Percentiles rank a stretch among this genome's conserved stretches.
phyloP scores from a whole-genome alignment of 2,329 filamentous ascomycete species.

The Trichoderma endophyticum region DNA sequence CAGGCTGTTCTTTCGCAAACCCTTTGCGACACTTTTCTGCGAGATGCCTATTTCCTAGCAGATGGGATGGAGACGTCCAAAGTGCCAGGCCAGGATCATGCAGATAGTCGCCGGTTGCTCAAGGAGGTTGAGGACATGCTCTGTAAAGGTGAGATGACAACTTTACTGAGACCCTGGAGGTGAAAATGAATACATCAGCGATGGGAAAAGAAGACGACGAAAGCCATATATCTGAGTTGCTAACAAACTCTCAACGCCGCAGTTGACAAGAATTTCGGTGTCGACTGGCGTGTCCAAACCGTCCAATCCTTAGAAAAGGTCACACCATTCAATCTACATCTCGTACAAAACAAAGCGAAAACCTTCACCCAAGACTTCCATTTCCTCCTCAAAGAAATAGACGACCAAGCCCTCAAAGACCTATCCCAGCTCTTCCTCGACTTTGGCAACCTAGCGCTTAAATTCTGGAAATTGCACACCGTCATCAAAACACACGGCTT shows the following conservation, averaged over 20 bases:
- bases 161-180: background rate
- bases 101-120: background rate
- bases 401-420: background rate
- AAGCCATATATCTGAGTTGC: background rate
- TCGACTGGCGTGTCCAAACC: background rate
- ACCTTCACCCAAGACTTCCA: background rate
- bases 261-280: background rate
- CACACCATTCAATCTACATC: background rate
- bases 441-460: background rate
- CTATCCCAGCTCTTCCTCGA: background rate
- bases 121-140: background rate
- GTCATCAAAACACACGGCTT: background rate
- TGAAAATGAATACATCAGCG: too few species aligned
- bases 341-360: background rate
- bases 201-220: background rate
- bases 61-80: background rate
- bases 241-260: background rate
- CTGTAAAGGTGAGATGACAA: background rate
- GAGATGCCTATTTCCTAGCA: background rate
- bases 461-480: background rate
- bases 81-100: background rate
- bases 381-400: background rate
- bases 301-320: background rate
- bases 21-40: background rate
- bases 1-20: background rate